Conservation (phyloP, 768 basidiomycete genomes). For the Agrocybe praecox region DNA sequence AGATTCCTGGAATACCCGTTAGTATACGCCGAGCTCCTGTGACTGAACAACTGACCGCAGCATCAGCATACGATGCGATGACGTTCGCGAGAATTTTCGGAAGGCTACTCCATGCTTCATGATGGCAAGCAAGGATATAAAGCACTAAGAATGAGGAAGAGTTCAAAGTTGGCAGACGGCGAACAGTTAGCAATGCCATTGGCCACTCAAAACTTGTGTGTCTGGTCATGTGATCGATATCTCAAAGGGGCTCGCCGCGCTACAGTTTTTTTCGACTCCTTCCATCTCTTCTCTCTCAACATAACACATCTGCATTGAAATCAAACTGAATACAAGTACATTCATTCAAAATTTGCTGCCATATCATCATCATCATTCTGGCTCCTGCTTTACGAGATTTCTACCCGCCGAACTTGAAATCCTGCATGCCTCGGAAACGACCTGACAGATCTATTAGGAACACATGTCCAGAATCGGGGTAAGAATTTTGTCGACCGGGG, state of each 20-base stretch:
- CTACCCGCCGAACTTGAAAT: slow-evolving; percentile 36
- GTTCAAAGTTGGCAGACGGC: background rate
- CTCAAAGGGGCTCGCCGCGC: background rate
- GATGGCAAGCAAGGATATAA: slow-evolving; percentile 9
- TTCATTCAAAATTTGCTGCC: background rate
- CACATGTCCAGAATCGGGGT: slow-evolving; percentile 57
- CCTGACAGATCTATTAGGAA: slow-evolving; percentile 54
- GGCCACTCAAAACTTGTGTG: background rate
- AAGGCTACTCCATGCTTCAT: slow-evolving; percentile 97
- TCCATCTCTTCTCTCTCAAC: background rate
- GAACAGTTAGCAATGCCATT: background rate
- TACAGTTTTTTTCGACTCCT: background rate
- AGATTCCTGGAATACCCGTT: slow-evolving; percentile 63
- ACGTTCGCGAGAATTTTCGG: slow-evolving; percentile 89
- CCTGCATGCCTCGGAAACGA: slow-evolving; percentile 38
- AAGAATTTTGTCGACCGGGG: slow-evolving; percentile 44
- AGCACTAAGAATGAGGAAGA: background rate
- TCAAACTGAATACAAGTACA: background rate
- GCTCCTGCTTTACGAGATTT: background rate
- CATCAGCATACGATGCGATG: slow-evolving; percentile 92
- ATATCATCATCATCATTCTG: too few relatives aligned
- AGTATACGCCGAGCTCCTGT: background rate
- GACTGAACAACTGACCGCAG: slow-evolving; percentile 61
- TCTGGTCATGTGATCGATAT: background rate
- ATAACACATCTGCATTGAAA: background rate